phyloP scores from a whole-genome alignment of 2,329 filamentous ascomycete genomes.

The Sclerotinia trifoliorum region DNA sequence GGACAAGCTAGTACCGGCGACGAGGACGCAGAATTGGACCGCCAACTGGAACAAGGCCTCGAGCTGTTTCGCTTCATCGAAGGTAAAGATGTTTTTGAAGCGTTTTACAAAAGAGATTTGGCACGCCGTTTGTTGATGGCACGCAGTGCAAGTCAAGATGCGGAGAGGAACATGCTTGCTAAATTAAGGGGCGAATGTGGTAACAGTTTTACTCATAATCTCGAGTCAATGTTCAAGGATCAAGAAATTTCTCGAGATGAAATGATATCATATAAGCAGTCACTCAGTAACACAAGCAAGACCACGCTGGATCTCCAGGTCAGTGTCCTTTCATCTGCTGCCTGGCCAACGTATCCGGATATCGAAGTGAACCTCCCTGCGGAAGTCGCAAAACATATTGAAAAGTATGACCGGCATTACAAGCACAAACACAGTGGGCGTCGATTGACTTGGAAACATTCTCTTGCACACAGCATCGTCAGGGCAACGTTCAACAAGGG shows the following conservation, averaged over 20 bases:
- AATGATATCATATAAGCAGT: conserved; percentile 82
- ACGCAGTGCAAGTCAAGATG: conserved; percentile 88
- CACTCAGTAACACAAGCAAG: conserved; percentile 51
- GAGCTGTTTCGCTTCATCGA: conserved; percentile 97
- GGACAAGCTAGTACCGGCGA: conserved; percentile 70
- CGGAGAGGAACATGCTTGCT: conserved; percentile 91
- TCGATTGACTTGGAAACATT: conserved; percentile 86
- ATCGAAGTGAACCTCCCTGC: conserved; percentile 68
- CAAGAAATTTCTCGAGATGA: conserved; percentile 91
- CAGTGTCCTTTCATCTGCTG: conserved; percentile 83
- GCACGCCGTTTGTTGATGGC: conserved; percentile 87
- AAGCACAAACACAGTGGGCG: conserved; percentile 85
- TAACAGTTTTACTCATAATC: conserved; percentile 89
- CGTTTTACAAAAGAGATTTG: conserved; percentile 98
- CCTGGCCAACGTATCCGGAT: conserved; percentile 92
- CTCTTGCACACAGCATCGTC: conserved; percentile 85
- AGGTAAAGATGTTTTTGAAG: conserved; percentile 96
- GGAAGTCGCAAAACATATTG: conserved; percentile 72
- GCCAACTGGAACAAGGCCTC: conserved; percentile 86
- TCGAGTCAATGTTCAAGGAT: conserved; percentile 99
- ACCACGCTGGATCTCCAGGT: conserved; percentile 72
- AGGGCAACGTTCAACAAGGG: conserved; percentile 78
- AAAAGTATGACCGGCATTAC: conserved; percentile 83
- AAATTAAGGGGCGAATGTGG: conserved; percentile 93
- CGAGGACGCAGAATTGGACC: conserved; percentile 88